phyloP scores from a whole-genome alignment of 805 yeast genomes.

The Wickerhamomyces pijperi region DNA sequence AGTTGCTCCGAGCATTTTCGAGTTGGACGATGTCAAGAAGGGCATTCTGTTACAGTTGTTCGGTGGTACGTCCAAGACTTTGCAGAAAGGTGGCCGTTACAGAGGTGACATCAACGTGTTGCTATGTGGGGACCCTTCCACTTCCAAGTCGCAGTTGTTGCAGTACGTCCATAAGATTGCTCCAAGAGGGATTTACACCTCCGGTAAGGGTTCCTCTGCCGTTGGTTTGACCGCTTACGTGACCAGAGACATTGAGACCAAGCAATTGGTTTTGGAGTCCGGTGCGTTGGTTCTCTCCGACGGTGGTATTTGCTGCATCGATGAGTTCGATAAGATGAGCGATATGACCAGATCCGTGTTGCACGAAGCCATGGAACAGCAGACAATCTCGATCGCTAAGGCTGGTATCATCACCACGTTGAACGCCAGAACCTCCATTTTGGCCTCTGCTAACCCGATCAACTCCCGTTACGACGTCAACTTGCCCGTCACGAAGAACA shows the following conservation, averaged over 20 bases:
- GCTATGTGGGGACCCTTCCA: conserved; percentile 96
- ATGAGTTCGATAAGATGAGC: conserved; percentile 96
- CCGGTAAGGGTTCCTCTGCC: conserved; percentile 98
- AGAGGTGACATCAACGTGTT: conserved; percentile 92
- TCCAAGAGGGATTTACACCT: conserved; percentile 95
- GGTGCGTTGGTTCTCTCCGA: conserved; percentile 96
- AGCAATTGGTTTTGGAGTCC: conserved; percentile 83
- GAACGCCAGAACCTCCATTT: conserved; percentile 90
- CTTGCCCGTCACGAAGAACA: conserved; percentile 87
- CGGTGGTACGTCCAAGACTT: conserved; percentile 89
- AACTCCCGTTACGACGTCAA: conserved; percentile 93
- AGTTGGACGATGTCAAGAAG: conserved; percentile 92
- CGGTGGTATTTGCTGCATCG: conserved; percentile 98
- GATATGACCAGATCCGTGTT: conserved; percentile 89
- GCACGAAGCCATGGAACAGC: conserved; percentile 99
- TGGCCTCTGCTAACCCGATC: conserved; percentile 96
- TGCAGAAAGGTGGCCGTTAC: conserved; percentile 83
- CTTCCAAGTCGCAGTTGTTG: conserved; percentile 88
- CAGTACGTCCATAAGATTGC: conserved; percentile 96
- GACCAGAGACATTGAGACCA: conserved; percentile 88
- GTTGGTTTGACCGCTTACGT: conserved; percentile 97
- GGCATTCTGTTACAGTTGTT: conserved; percentile 87
- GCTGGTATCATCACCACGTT: conserved; percentile 97
- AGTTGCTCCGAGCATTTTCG: conserved; percentile 93
- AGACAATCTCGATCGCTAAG: conserved; percentile 94